Evolutionary conservation across 2,329 filamentous ascomycete species (phyloP).

Genomic region (Acarospora socialis): DNA sequence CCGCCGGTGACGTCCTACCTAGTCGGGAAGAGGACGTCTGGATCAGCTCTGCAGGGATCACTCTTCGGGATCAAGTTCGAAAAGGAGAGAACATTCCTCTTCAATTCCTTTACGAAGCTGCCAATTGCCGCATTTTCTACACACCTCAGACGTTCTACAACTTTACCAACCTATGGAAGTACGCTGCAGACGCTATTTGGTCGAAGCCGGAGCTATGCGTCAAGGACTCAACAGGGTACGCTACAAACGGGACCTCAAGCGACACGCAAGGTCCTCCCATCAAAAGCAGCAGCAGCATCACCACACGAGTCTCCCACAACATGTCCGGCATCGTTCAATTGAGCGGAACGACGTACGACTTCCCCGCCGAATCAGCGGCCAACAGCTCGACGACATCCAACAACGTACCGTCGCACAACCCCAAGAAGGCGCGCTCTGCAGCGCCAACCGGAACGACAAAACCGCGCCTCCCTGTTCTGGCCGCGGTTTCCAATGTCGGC

Average conservation of each 20-base stretch:
- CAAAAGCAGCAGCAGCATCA: too few relatives aligned
- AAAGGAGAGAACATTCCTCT: slow-evolving; percentile 19
- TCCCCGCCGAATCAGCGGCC: too few relatives aligned
- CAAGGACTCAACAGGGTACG: slow-evolving; percentile 17
- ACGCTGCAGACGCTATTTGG: slow-evolving; percentile 21
- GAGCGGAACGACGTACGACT: too few relatives aligned
- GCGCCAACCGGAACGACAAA: too few relatives aligned
- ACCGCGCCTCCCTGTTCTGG: too few relatives aligned
- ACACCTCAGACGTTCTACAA: slow-evolving; percentile 24
- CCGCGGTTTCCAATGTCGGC: too few relatives aligned
- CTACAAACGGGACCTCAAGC: slow-evolving; percentile 2
- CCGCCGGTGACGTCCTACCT: slow-evolving; percentile 8
- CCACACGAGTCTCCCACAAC: too few relatives aligned
- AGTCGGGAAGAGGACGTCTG: slow-evolving; percentile 14
- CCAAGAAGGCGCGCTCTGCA: too few relatives aligned
- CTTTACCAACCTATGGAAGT: slow-evolving; percentile 23
- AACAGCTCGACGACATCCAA: too few relatives aligned
- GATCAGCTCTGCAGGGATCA: slow-evolving; percentile 19
- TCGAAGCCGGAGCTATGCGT: slow-evolving; percentile 21
- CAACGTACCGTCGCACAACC: too few relatives aligned
- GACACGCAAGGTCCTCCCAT: background rate
- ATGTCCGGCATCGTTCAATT: too few relatives aligned
- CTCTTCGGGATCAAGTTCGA: slow-evolving; percentile 26
- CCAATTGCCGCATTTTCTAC: slow-evolving; percentile 27
- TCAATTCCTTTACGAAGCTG: slow-evolving; percentile 26